Percentiles rank a stretch among this genome's conserved stretches.
phyloP scores from a whole-genome alignment of 495 filamentous ascomycete genomes.

The Letharia lupina region DNA sequence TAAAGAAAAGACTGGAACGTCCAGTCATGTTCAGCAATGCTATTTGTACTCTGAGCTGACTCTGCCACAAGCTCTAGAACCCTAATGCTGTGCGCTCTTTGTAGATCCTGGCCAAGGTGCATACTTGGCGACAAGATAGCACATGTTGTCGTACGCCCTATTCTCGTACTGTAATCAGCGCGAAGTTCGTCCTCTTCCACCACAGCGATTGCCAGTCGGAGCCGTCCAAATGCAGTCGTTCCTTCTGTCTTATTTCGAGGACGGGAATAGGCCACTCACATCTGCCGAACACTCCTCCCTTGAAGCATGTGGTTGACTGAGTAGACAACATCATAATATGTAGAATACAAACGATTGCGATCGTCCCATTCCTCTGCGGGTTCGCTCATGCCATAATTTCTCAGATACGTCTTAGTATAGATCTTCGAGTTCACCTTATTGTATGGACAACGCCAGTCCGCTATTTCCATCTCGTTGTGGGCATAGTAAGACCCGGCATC shows the following conservation, averaged over 20 bases:
- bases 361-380: constrained; percentile 19
- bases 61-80: neutral
- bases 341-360: too few relatives aligned
- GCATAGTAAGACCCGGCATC: constrained; percentile 43
- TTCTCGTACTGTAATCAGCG: neutral
- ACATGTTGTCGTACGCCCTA: constrained; percentile 22
- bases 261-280: constrained; percentile 8
- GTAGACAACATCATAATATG: too few relatives aligned
- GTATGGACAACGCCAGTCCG: too few relatives aligned
- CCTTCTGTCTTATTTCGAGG: neutral
- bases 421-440: constrained; percentile 23
- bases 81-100: neutral
- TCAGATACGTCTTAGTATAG: too few relatives aligned
- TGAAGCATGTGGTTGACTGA: too few relatives aligned
- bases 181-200: neutral
- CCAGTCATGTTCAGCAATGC: too few relatives aligned
- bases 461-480: constrained; percentile 45
- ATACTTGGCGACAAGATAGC: constrained; percentile 21
- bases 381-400: too few relatives aligned
- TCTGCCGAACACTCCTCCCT: constrained; percentile 12
- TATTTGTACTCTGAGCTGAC: neutral
- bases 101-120: neutral
- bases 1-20: too few relatives aligned
- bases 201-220: neutral
- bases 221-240: neutral